Percentiles rank a stretch among this genome's conserved stretches.
Evolutionary conservation across 768 basidiomycete species (phyloP).

Genomic region (Pisolithus albus): DNA sequence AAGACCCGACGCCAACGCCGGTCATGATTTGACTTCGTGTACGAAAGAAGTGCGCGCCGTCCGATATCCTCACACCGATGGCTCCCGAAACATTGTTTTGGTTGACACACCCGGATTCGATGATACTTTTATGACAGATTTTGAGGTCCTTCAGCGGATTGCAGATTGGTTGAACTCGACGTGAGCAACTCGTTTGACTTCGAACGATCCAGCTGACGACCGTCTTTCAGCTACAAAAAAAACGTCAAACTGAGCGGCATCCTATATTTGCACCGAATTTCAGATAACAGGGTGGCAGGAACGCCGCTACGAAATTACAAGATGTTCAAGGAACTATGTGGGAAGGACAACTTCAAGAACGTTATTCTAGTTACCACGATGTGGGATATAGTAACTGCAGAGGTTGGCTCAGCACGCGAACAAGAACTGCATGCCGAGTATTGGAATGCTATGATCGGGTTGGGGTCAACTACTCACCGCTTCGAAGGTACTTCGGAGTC

Average conservation of each 20-base stretch:
- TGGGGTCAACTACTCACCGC: conserved; percentile 21
- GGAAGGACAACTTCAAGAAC: conserved; percentile 22
- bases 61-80: conserved; percentile 11
- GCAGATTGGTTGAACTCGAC: conserved; percentile 20
- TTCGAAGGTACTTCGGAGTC: conserved; percentile 16
- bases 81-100: conserved; percentile 9
- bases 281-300: conserved; percentile 19
- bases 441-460: conserved; percentile 25
- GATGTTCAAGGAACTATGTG: conserved; percentile 22
- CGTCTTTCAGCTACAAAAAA: conserved; percentile 17
- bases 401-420: conserved; percentile 20
- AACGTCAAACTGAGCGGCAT: conserved; percentile 25
- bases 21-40: conserved; percentile 15
- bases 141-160: conserved; percentile 20
- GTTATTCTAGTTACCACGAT: conserved; percentile 31
- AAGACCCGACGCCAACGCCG: neutral
- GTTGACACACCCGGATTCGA: conserved; percentile 20
- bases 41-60: conserved; percentile 15
- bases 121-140: conserved; percentile 17
- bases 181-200: conserved; percentile 9
- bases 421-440: conserved; percentile 21
- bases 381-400: conserved; percentile 22
- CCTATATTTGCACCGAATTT: conserved; percentile 25
- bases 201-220: neutral
- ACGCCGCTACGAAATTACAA: conserved; percentile 22